phyloP scores from a whole-genome alignment of 176 grass and related monocot genomes.

The Dactylis glomerata region DNA sequence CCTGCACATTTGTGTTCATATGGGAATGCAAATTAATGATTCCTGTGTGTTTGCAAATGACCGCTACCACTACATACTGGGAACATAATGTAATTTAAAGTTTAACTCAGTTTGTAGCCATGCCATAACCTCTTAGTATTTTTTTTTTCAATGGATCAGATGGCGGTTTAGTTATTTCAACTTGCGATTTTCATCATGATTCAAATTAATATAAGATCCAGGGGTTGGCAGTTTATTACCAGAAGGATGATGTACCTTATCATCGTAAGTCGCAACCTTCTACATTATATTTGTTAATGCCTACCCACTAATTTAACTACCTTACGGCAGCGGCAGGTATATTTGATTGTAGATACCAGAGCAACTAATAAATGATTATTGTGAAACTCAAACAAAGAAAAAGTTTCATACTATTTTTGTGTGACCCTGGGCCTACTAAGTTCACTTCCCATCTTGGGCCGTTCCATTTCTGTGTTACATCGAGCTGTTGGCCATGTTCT shows the following conservation, averaged over 20 bases:
- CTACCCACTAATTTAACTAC: neutral
- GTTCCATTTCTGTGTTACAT: neutral
- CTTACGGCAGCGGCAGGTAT: neutral
- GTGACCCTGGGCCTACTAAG: neutral
- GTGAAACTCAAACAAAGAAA: neutral
- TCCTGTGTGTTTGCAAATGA: neutral
- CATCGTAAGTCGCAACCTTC: neutral
- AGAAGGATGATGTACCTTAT: neutral
- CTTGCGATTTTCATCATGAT: neutral
- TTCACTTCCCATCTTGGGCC: slow-evolving; percentile 7
- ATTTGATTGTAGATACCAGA: neutral
- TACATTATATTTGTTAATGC: neutral
- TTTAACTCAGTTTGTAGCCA: neutral
- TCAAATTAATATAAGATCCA: neutral
- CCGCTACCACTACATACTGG: neutral
- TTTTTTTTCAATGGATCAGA: neutral
- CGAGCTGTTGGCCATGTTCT: neutral
- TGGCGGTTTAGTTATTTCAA: neutral
- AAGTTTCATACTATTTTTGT: neutral
- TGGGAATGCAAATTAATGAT: neutral
- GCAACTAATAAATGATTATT: neutral
- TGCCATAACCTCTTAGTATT: neutral
- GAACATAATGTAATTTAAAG: neutral
- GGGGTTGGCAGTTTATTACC: neutral
- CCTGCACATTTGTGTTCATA: neutral